Percentiles rank a stretch among this genome's conserved stretches.
Conservation (phyloP, 495 filamentous ascomycete genomes). For the Pseudoneurospora amorphoporcata region DNA sequence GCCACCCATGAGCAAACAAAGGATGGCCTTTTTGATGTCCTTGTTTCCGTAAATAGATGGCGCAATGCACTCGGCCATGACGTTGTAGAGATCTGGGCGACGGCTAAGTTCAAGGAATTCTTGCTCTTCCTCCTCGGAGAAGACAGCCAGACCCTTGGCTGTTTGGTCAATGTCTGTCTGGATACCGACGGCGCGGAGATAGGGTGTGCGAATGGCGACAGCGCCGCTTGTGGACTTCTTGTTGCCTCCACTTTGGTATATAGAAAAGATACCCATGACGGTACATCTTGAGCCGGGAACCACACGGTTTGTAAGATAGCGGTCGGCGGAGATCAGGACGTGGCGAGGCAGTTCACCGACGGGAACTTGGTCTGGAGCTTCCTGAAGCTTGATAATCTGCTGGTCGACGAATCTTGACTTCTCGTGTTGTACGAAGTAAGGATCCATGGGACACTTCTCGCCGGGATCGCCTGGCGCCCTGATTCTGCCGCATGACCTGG, state of each 20-base stretch:
- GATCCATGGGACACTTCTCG: conserved; percentile 79
- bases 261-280: conserved; percentile 94
- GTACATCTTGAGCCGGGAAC: conserved; percentile 93
- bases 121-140: conserved; percentile 94
- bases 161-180: conserved; percentile 83
- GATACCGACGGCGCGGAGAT: conserved; percentile 89
- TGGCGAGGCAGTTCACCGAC: conserved; percentile 94
- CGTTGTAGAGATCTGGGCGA: conserved; percentile 80
- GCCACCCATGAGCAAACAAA: conserved; percentile 87
- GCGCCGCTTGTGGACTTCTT: conserved; percentile 69
- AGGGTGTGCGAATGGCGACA: conserved; percentile 91
- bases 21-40: conserved; percentile 98
- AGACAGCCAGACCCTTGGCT: conserved; percentile 72
- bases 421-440: conserved; percentile 92
- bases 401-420: conserved; percentile 94
- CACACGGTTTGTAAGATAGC: conserved; percentile 91
- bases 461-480: conserved; percentile 46
- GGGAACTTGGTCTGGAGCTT: conserved; percentile 95
- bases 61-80: conserved; percentile 86
- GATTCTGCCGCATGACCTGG: conserved; percentile 60
- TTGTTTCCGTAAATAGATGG: conserved; percentile 94
- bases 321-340: conserved; percentile 87
- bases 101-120: conserved; percentile 92
- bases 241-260: conserved; percentile 82
- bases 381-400: conserved; percentile 95